These are phyloP conservation scores for Candida sanyaensis DNA, from an alignment of 1,139 yeast genomes.

Conservation along the genomic window DNA sequence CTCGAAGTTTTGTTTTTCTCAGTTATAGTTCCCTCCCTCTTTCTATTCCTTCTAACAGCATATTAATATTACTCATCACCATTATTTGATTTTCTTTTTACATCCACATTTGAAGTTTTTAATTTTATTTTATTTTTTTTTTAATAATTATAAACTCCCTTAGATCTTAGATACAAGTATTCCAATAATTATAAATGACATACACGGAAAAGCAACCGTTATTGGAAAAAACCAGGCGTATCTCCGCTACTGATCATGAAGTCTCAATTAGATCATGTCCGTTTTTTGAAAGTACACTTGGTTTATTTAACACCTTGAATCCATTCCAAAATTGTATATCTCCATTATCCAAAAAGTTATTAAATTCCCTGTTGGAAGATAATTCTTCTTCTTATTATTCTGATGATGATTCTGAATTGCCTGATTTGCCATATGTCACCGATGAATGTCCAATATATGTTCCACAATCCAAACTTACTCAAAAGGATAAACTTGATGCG, in stretches of 20 bases:
- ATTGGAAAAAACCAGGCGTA: slow-evolving; percentile 14
- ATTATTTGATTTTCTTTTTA: background rate
- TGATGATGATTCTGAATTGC: slow-evolving; percentile 26
- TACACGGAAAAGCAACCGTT: slow-evolving; percentile 26
- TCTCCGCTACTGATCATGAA: slow-evolving; percentile 17
- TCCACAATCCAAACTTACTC: slow-evolving; percentile 10
- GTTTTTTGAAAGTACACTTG: slow-evolving; percentile 23
- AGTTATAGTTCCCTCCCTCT: background rate
- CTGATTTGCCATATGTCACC: slow-evolving; percentile 27
- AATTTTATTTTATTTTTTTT: too few relatives aligned
- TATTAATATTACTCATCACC: background rate
- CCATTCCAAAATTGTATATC: slow-evolving; percentile 22
- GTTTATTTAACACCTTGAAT: slow-evolving; percentile 19
- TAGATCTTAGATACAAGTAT: background rate
- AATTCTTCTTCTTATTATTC: slow-evolving; percentile 13
- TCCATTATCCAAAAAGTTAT: slow-evolving; percentile 10
- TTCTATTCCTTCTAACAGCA: background rate
- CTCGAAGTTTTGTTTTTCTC: background rate
- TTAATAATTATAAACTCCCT: too few relatives aligned
- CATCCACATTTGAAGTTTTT: too few relatives aligned
- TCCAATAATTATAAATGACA: background rate
- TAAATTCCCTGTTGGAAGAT: slow-evolving; percentile 10
- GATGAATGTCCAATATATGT: slow-evolving; percentile 11
- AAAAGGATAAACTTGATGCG: slow-evolving; percentile 26
- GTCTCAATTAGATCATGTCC: slow-evolving; percentile 23